Percentiles rank a stretch among this genome's conserved stretches.
These are phyloP conservation scores for Ambrosiella xylebori DNA, from an alignment of 2,329 filamentous ascomycete species.

Conservation along the genomic window DNA sequence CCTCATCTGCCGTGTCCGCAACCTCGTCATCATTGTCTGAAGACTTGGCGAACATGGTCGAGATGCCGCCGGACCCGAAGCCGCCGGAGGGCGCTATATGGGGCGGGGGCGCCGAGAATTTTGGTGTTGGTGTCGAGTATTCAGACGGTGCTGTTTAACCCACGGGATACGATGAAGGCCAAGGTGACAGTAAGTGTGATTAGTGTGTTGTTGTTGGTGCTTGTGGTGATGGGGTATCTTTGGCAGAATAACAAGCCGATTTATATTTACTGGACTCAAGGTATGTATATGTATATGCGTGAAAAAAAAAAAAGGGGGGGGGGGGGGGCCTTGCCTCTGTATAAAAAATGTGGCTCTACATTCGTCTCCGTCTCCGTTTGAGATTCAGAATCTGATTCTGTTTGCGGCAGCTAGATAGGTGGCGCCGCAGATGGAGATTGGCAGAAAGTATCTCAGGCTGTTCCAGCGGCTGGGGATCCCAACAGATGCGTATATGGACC, in stretches of 20 bases:
- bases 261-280: neutral
- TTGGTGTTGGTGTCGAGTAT: neutral
- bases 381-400: too few species aligned
- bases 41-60: too few species aligned
- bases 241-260: neutral
- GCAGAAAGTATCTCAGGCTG: too few species aligned
- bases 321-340: too few species aligned
- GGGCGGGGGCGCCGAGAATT: neutral
- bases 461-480: too few species aligned
- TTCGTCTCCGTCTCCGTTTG: too few species aligned
- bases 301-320: too few species aligned
- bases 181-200: neutral
- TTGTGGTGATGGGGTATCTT: neutral
- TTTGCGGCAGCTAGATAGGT: too few species aligned
- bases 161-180: neutral
- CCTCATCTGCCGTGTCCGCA: neutral
- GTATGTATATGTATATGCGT: neutral
- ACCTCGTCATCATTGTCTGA: neutral
- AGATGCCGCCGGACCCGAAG: too few species aligned
- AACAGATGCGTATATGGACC: too few species aligned
- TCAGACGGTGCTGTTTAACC: neutral
- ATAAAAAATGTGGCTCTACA: too few species aligned
- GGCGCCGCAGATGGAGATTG: too few species aligned
- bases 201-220: neutral
- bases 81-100: neutral